Evolutionary conservation across 2,329 filamentous ascomycete genomes (phyloP).

Genomic region (Lasiodiplodia theobromae): DNA sequence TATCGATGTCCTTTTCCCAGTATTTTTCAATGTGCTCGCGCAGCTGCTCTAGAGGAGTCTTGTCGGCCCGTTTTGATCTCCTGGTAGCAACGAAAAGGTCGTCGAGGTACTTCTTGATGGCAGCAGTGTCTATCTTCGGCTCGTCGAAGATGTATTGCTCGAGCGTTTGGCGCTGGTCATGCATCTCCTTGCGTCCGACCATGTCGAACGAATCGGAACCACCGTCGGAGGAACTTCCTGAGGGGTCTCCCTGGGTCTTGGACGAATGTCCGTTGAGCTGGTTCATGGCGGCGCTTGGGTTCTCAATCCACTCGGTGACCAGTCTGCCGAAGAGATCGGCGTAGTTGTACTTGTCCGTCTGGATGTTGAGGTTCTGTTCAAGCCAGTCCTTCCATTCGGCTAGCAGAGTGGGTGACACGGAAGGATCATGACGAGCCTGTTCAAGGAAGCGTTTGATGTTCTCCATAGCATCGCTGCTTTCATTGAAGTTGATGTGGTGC

Average conservation of each 20-base stretch:
- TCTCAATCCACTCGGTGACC: constrained; percentile 43
- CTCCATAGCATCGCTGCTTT: constrained; percentile 30
- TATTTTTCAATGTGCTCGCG: constrained; percentile 35
- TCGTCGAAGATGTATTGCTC: constrained; percentile 63
- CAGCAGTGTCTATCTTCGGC: constrained; percentile 53
- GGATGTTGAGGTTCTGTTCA: constrained; percentile 41
- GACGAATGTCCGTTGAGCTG: background rate
- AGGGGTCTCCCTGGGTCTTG: background rate
- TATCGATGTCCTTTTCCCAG: constrained; percentile 38
- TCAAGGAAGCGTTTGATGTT: constrained; percentile 47
- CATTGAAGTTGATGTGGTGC: constrained; percentile 31
- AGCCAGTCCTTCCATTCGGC: constrained; percentile 43
- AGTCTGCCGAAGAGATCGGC: constrained; percentile 46
- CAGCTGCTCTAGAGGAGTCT: constrained; percentile 44
- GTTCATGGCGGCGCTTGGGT: constrained; percentile 9
- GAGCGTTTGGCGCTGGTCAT: constrained; percentile 56
- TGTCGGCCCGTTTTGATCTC: constrained; percentile 49
- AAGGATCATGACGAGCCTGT: constrained; percentile 46
- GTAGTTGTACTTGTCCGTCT: constrained; percentile 47
- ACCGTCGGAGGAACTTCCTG: constrained; percentile 20
- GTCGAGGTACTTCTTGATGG: constrained; percentile 60
- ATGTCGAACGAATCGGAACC: constrained; percentile 50
- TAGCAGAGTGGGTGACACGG: constrained; percentile 43
- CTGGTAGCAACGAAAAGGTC: constrained; percentile 57
- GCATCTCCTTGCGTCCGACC: constrained; percentile 51